Evolutionary conservation across 495 filamentous ascomycete genomes (phyloP), one percentile per base, ranked within the genome.

Genomic region (Saxispiralis lemnorum): DNA sequence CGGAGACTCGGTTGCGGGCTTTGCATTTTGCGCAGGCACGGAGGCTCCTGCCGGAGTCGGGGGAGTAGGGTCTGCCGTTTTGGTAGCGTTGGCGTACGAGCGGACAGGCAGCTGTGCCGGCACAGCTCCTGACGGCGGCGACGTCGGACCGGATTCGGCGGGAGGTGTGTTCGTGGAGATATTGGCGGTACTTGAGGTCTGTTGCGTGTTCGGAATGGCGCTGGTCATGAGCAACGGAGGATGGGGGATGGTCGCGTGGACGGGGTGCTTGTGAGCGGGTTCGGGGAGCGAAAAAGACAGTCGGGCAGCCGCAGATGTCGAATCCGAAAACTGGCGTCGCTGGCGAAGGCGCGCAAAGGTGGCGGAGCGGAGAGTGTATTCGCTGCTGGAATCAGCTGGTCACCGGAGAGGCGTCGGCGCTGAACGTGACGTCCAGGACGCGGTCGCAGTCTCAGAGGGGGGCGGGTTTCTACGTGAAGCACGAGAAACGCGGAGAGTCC

Each of bases 71-170:
- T 51, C 80, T 74, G 66, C 78, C 76, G 57, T 88, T 69, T 85
- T 86, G 56, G 76, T 78, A 65, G 83, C 81, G 68, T 60, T 71
- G 56, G 75, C 75, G 73, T 78, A 78, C 48, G 73, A 75, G 55
- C 60, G 64, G 55, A 64, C 62, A 60, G 68, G 60, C 56, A 63
- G 55, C 53, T 64, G 59, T 57, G 63, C 63, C 75, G 79, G 77
- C 58, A 74, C 79, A 64, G 71, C 66, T 53, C 50, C 50, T 61
- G 73, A 67, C 61, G 72, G 62, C 47, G 75, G 62, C 56, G 73
- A 64, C 52, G 75, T 67, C 59, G 69, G 66, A 63, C 68, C 75
- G 65, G 70, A 69, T 51, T 68, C 61, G 63, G 76, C 67, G 64
- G 75, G 56, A 46, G 66, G 67, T 51, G 71, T 63, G 62, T 57